phyloP scores from a whole-genome alignment of 257 asterid species.

The Rauvolfia tetraphylla region DNA sequence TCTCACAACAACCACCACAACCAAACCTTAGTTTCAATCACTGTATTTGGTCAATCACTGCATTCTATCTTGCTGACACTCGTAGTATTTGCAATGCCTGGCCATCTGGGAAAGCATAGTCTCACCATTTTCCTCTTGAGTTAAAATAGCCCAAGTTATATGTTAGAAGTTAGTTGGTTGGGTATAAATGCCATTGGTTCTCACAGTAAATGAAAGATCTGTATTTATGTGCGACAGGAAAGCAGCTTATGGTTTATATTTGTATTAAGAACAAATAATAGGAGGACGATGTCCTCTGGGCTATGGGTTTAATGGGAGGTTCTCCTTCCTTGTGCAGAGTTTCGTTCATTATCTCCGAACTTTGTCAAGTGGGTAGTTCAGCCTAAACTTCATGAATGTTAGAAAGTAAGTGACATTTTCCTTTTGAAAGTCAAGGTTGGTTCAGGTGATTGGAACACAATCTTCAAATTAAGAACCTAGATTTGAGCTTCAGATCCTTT shows the following conservation, averaged over 20 bases:
- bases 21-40: too few relatives aligned
- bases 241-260: neutral
- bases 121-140: neutral
- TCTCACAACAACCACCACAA: too few relatives aligned
- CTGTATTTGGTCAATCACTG: neutral
- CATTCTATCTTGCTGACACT: neutral
- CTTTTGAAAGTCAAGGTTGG: neutral
- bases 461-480: neutral
- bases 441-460: neutral
- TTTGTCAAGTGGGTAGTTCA: neutral
- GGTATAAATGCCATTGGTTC: neutral
- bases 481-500: neutral
- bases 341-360: neutral
- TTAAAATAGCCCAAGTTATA: neutral
- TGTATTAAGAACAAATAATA: neutral
- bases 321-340: neutral
- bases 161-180: neutral
- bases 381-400: neutral
- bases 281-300: neutral
- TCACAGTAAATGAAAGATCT: neutral
- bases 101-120: neutral
- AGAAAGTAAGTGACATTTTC: neutral
- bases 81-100: neutral
- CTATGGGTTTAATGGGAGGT: neutral
- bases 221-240: neutral